Evolutionary conservation across 2,329 filamentous ascomycete species (phyloP).

Genomic region (Didymella exigua): DNA sequence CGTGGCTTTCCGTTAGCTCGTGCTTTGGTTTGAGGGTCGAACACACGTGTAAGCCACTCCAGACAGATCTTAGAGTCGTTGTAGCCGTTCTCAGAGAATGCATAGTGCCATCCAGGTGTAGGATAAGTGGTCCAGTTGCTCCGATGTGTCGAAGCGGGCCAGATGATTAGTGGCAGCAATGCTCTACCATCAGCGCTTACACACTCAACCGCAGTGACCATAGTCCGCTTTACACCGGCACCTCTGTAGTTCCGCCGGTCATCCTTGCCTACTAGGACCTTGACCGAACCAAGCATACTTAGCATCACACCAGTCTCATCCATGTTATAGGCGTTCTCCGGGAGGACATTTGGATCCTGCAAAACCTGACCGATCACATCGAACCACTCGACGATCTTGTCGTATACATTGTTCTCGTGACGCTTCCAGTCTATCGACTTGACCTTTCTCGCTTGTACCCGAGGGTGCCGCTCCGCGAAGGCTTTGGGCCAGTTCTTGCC

Average conservation of each 20-base stretch:
- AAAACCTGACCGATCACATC: constrained; percentile 25
- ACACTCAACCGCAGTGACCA: constrained; percentile 21
- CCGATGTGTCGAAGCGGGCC: constrained; percentile 20
- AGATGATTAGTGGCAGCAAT: constrained; percentile 23
- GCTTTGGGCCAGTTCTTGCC: constrained; percentile 23
- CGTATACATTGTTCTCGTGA: constrained; percentile 26
- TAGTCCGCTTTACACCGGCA: constrained; percentile 19
- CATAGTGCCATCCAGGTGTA: constrained; percentile 25
- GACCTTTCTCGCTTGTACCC: constrained; percentile 20
- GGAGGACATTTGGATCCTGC: constrained; percentile 15
- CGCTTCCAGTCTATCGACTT: constrained; percentile 28
- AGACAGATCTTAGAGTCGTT: constrained; percentile 44
- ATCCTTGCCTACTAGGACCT: constrained; percentile 28
- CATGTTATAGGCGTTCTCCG: constrained; percentile 23
- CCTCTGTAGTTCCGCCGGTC: constrained; percentile 20
- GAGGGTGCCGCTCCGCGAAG: constrained; percentile 23
- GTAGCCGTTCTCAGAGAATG: constrained; percentile 24
- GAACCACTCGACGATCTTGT: constrained; percentile 32
- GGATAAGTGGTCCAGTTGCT: too few relatives aligned
- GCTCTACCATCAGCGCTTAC: constrained; percentile 19
- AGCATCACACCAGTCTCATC: constrained; percentile 23
- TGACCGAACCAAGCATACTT: constrained; percentile 19
- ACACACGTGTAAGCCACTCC: constrained; percentile 44
- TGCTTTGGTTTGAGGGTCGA: constrained; percentile 43
- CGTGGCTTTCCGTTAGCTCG: constrained; percentile 39